Conservation (phyloP, 2,329 filamentous ascomycete genomes). For the Exophiala phaeomuriformis region DNA sequence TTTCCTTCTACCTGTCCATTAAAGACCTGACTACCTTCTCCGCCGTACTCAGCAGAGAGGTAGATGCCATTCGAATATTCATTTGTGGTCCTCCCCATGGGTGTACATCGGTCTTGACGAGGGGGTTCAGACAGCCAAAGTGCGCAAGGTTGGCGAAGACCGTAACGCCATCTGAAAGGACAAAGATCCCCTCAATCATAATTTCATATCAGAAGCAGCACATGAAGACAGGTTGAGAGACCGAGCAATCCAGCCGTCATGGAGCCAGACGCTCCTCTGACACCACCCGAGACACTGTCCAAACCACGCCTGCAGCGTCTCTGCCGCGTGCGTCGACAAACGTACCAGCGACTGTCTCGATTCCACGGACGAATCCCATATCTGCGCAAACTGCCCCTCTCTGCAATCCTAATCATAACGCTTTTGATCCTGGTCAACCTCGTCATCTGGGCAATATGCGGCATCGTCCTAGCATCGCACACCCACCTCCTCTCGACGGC, state of each 20-base stretch:
- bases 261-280: not conserved
- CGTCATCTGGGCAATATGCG: constrained; percentile 52
- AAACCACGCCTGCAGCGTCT: not conserved
- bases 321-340: not conserved
- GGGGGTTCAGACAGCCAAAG: too few species aligned
- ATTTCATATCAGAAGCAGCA: too few species aligned
- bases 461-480: constrained; percentile 39
- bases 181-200: too few species aligned
- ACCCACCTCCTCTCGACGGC: constrained; percentile 63
- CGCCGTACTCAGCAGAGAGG: too few species aligned
- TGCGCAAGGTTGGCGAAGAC: too few species aligned
- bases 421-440: constrained; percentile 49
- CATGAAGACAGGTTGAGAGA: too few species aligned
- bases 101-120: too few species aligned
- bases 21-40: too few species aligned
- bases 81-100: too few species aligned
- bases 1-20: too few species aligned
- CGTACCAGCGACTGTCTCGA: constrained; percentile 8
- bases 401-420: constrained; percentile 51
- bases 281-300: not conserved
- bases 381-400: constrained; percentile 49
- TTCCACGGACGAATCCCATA: constrained; percentile 43
- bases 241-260: not conserved
- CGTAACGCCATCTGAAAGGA: too few species aligned
- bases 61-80: too few species aligned